Evolutionary conservation across 331 rosid genomes (phyloP).

Genomic region (Telfairia occidentalis): DNA sequence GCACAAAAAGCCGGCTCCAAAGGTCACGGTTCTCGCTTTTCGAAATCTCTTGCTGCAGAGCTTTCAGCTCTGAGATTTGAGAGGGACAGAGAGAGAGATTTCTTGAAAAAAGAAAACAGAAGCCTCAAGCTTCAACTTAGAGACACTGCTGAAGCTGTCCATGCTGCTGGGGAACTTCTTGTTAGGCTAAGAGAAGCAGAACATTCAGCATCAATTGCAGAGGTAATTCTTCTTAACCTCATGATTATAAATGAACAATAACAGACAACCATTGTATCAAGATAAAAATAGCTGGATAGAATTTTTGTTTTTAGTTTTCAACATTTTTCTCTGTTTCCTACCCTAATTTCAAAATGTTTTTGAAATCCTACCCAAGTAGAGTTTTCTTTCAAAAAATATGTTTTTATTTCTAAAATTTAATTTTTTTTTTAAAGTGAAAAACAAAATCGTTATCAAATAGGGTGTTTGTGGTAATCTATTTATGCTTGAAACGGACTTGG

Average conservation of each 20-base stretch:
- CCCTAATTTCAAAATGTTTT: too few relatives aligned
- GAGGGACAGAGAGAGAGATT: conserved; percentile 75
- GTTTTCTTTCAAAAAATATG: too few relatives aligned
- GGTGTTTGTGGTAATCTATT: too few relatives aligned
- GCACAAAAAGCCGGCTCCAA: conserved; percentile 74
- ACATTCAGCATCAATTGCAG: conserved; percentile 57
- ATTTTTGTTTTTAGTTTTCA: too few relatives aligned
- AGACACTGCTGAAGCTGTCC: conserved; percentile 99
- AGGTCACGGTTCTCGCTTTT: conserved; percentile 76
- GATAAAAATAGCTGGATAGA: too few relatives aligned
- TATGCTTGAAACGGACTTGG: too few relatives aligned
- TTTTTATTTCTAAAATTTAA: too few relatives aligned
- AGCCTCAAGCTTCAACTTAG: conserved; percentile 77
- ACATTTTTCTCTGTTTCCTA: too few relatives aligned
- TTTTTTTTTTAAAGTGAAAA: too few relatives aligned
- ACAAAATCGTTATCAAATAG: not conserved
- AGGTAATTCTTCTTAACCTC: conserved; percentile 35
- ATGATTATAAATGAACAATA: not conserved
- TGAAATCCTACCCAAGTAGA: too few relatives aligned
- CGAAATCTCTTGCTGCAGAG: conserved; percentile 81
- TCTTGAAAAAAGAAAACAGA: conserved; percentile 71
- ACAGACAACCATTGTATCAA: too few relatives aligned
- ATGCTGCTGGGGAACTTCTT: conserved; percentile 97
- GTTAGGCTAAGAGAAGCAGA: conserved; percentile 94
- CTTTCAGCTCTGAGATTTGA: conserved; percentile 85